Evolutionary conservation across 345 rosid genomes (phyloP), one percentile per base, ranked within the genome.

Genomic region (Melastoma malabathricum): DNA sequence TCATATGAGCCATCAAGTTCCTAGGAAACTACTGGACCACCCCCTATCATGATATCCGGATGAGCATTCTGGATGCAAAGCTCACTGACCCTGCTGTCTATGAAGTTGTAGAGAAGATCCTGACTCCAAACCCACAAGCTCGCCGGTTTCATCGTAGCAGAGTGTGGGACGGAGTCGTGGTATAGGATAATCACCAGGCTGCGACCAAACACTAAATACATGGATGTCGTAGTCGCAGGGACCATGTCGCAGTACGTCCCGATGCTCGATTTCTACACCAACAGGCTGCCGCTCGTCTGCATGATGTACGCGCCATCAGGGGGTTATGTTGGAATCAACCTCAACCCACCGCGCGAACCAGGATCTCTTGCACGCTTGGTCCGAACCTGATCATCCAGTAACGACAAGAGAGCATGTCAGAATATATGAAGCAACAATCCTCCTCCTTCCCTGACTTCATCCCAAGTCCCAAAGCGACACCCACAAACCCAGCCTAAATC

Each of bases 191-290:
- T 83, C 18, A 80, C 84, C n/a, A 66, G 74, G 59, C 43, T 83
- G 44, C 80, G 92, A 87, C 92, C 87, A 16, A 83, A 83, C 62
- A 80, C 87, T 3, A 83, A 80, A 67, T 80, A 80, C 64, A 82
- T 92, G 55, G 98, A 92, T 73, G 96, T 92, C 52, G 84, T 90
- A 65, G 96, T 87, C 77, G 87, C 98, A 5, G 98, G 98, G 25
- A 80, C 98, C 18, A 90, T 90, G 98, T 90, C 96, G 57, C 98
- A 90, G 62, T 90, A 90, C 19, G 87, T 90, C 52, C 96, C 92
- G 18, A 86, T 84, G 52, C 94, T 90, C 46, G 98, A 90, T 64
- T 84, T 75, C 59, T 84, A 86, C 31, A 90, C 95, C 69, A 78
- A 82, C 59, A 78, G 79, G 25, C 71, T 90, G 65, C 96, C 98